A percentile compares a stretch with the other conserved stretches of the same genome.
Evolutionary conservation across 352 stramenopile species (phyloP).

Genomic region (Phytopythium helicoides): DNA sequence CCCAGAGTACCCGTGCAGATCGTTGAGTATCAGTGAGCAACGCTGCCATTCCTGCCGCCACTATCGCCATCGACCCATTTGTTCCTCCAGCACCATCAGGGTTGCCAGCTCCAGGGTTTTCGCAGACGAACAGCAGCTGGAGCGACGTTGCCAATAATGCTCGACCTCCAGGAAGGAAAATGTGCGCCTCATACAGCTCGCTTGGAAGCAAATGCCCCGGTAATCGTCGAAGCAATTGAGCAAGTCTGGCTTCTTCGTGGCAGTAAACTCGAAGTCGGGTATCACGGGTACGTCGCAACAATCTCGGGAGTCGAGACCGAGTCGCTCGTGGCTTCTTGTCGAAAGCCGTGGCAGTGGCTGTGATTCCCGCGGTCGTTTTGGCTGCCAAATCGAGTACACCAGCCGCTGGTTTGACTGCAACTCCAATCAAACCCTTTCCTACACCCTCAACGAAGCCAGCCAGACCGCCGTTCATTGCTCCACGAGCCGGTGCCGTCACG

Average conservation of each 20-base stretch:
- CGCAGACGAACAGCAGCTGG: conserved; percentile 64
- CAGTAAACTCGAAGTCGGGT: conserved; percentile 80
- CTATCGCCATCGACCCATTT: conserved; percentile 15
- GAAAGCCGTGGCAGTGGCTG: conserved; percentile 78
- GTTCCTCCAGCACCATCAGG: neutral
- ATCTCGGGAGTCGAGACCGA: conserved; percentile 67
- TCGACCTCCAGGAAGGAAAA: conserved; percentile 61
- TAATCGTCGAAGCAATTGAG: conserved; percentile 56
- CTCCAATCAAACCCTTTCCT: conserved; percentile 83
- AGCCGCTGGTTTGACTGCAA: conserved; percentile 86
- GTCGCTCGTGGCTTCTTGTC: conserved; percentile 71
- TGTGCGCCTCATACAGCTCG: conserved; percentile 76
- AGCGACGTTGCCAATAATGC: conserved; percentile 75
- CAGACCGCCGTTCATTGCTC: conserved; percentile 88
- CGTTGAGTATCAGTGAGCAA: conserved; percentile 6
- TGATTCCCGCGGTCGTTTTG: conserved; percentile 78
- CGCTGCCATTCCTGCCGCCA: conserved; percentile 8
- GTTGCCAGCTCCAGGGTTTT: conserved; percentile 7
- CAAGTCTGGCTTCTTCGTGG: conserved; percentile 62
- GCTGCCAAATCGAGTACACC: conserved; percentile 83
- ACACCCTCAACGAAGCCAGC: conserved; percentile 89
- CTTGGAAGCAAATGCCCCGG: conserved; percentile 58
- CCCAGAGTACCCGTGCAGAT: conserved; percentile 41
- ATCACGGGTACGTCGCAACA: conserved; percentile 68
- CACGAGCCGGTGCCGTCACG: conserved; percentile 88